Base-by-base conservation (phyloP, 345 rosid genomes). In the Populus tremula region DNA sequence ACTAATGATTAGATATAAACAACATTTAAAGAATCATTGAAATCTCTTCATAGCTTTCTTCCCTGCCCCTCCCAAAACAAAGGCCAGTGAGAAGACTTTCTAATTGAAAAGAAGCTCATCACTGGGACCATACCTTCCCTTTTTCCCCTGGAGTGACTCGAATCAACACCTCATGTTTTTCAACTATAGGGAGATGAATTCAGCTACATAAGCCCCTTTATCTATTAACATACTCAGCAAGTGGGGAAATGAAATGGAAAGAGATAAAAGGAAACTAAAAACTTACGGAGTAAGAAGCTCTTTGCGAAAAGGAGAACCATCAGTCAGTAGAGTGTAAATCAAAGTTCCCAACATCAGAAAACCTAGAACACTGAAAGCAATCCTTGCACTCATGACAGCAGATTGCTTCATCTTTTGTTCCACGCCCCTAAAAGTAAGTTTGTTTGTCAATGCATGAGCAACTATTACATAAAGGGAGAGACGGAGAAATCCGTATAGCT, bases 251-350 rank as follows among this genome's bases (percentile, higher is more conserved):
- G 33, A 54, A 27, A 69, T 31, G 56, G 12, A n/a, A 74, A n/a
- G 31, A 14, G 36, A 59, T 54, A 31, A 73, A 62, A 64, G 38
- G 62, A 45, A 21, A 39, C 17, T 6, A 67, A 43, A 67, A 75
- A 80, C 92, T 94, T 78, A 95, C 97, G 94, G 99, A 70, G 91
- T 89, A 3, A 88, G 68, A 39, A 95, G 93, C 75, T 95, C 99
- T 84, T 73, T 86, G 74, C 93, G 94, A 76, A 95, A 95, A 78
- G 98, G 99, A 38, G 91, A 87, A 75, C 99, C 98, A 83, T 90
- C 85, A 49, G 97, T 92, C 50, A 81, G 63, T 70, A 89, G 41
- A 62, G 96, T 90, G 85, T 88, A 93, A 76, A 89, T 21, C 84
- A 95, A 83, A 81, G 97, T 94, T 75, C 87, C 92, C 67, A 89